Percentiles rank a stretch among this genome's conserved stretches.
These are phyloP conservation scores for Candida krabiensis DNA, from an alignment of 805 yeast species.

Conservation along the genomic window DNA sequence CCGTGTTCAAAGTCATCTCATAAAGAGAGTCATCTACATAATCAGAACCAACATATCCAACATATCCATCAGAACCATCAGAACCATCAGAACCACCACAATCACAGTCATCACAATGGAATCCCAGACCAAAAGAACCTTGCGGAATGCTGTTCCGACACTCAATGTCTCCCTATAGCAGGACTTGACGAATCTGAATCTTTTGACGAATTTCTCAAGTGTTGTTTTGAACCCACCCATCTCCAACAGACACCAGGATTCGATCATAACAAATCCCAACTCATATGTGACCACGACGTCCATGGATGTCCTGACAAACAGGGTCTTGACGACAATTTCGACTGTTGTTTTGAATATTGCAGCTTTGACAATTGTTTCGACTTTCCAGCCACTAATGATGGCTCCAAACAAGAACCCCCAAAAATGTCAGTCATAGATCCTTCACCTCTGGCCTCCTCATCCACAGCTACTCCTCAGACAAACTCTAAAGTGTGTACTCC, in stretches of 20 bases:
- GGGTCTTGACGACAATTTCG: no score
- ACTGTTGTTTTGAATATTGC: constrained; percentile 28
- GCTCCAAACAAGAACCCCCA: neutral
- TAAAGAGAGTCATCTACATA: no score
- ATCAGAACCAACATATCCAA: no score
- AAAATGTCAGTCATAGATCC: neutral
- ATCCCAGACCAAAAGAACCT: no score
- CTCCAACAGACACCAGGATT: constrained; percentile 5
- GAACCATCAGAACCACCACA: constrained; percentile 5
- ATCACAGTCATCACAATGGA: no score
- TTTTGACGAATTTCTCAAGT: constrained; percentile 20
- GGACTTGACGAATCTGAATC: constrained; percentile 11
- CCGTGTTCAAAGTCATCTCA: no score
- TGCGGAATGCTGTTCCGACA: constrained; percentile 11
- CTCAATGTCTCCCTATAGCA: constrained; percentile 6
- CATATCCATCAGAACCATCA: no score
- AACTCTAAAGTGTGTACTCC: constrained; percentile 1
- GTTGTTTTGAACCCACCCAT: constrained; percentile 28
- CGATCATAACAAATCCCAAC: no score
- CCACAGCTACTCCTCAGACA: neutral
- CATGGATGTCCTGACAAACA: no score
- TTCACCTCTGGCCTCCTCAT: neutral
- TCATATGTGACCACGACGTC: neutral
- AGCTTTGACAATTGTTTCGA: constrained; percentile 21
- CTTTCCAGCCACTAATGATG: neutral